phyloP scores from a whole-genome alignment of 208 protist genomes.

The Wallacemonas rigidus region DNA sequence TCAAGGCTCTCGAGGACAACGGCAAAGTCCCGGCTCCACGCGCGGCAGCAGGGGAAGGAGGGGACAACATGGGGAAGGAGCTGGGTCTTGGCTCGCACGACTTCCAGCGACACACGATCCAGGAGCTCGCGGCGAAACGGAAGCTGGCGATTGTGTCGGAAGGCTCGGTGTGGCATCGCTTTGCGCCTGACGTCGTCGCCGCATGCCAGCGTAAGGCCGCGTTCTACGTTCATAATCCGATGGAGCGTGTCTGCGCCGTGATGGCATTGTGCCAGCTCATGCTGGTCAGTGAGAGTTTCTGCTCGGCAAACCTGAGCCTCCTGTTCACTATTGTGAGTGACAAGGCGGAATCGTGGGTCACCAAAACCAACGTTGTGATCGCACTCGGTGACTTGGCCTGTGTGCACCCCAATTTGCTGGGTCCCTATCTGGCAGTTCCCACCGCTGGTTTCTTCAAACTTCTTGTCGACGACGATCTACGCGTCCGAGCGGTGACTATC shows the following conservation, averaged over 20 bases:
- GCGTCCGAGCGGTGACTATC: conserved; percentile 88
- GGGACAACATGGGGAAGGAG: conserved; percentile 87
- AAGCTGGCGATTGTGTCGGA: conserved; percentile 68
- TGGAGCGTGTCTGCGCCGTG: conserved; percentile 82
- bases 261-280: conserved; percentile 86
- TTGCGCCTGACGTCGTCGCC: conserved; percentile 51
- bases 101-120: conserved; percentile 79
- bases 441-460: conserved; percentile 86
- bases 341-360: conserved; percentile 80
- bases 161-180: conserved; percentile 74
- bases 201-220: conserved; percentile 57
- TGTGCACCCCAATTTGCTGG: conserved; percentile 87
- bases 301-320: conserved; percentile 67
- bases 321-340: conserved; percentile 80
- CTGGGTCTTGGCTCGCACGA: conserved; percentile 82
- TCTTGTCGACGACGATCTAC: conserved; percentile 81
- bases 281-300: conserved; percentile 82
- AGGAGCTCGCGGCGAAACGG: conserved; percentile 71
- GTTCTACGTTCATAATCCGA: conserved; percentile 31
- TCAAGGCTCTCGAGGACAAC: conserved; percentile 73
- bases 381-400: conserved; percentile 88
- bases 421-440: conserved; percentile 71
- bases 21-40: conserved; percentile 3
- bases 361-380: conserved; percentile 88
- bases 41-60: conserved; percentile 21